Evolutionary conservation across 2,329 filamentous ascomycete species (phyloP).

Genomic region (Penicillium janthinellum): DNA sequence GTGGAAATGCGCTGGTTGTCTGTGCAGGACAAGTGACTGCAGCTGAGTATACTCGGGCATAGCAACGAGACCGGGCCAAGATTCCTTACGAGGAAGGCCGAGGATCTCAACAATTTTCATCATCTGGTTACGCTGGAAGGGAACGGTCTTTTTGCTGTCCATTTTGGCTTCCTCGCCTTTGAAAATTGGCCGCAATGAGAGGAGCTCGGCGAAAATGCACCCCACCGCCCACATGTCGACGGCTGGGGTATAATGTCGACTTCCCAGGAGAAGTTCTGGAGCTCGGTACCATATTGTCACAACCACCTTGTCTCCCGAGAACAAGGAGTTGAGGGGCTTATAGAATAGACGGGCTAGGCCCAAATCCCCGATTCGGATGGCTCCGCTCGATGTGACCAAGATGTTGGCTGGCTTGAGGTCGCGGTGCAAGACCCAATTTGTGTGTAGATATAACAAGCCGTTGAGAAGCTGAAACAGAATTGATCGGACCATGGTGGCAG

Average conservation of each 20-base stretch:
- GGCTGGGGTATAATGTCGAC: slow-evolving; percentile 93
- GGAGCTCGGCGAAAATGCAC: slow-evolving; percentile 93
- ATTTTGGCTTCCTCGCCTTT: slow-evolving; percentile 99
- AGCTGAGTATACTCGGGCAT: slow-evolving; percentile 88
- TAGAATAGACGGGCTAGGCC: slow-evolving; percentile 90
- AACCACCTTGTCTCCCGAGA: slow-evolving; percentile 94
- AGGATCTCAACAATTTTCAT: slow-evolving; percentile 98
- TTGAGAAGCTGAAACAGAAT: slow-evolving; percentile 96
- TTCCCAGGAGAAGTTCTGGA: slow-evolving; percentile 87
- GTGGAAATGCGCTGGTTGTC: slow-evolving; percentile 52
- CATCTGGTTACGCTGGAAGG: slow-evolving; percentile 98
- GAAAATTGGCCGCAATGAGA: slow-evolving; percentile 90
- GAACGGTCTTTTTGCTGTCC: slow-evolving; percentile 96
- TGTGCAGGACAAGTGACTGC: slow-evolving; percentile 49
- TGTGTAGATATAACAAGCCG: slow-evolving; percentile 90
- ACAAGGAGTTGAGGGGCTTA: slow-evolving; percentile 89
- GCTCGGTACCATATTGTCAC: slow-evolving; percentile 99
- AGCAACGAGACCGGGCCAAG: slow-evolving; percentile 78
- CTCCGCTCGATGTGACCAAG: slow-evolving; percentile 88
- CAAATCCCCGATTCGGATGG: slow-evolving; percentile 92
- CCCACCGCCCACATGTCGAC: slow-evolving; percentile 98
- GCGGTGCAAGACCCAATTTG: slow-evolving; percentile 95
- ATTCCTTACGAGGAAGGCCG: slow-evolving; percentile 83
- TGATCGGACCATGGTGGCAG: slow-evolving; percentile 83
- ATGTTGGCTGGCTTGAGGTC: slow-evolving; percentile 98